phyloP scores from a whole-genome alignment of 768 basidiomycete genomes.

The Pleurotus eryngii region DNA sequence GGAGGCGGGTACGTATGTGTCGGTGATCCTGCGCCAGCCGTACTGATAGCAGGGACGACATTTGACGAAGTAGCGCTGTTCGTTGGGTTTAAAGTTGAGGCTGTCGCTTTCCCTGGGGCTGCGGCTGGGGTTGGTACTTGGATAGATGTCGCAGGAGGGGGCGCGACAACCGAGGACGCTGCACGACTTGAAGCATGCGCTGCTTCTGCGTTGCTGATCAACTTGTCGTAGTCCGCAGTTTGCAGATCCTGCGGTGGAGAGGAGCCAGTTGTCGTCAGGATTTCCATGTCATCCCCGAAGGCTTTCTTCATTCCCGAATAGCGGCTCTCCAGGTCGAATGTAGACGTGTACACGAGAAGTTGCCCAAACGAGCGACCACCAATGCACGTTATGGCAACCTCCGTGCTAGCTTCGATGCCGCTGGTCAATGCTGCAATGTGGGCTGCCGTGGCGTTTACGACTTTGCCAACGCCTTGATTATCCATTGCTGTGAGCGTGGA shows the following conservation, averaged over 20 bases:
- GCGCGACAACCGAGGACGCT: background rate
- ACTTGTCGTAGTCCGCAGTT: background rate
- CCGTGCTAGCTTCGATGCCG: constrained; percentile 5
- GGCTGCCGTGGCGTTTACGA: background rate
- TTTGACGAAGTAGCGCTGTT: background rate
- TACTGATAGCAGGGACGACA: background rate
- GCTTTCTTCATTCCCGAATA: constrained; percentile 6
- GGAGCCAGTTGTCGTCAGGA: background rate
- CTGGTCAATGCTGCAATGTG: constrained; percentile 5
- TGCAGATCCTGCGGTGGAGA: background rate
- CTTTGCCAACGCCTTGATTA: background rate
- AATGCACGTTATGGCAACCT: constrained; percentile 2
- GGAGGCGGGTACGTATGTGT: background rate
- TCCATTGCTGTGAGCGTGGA: background rate
- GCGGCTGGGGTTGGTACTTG: background rate
- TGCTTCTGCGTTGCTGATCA: constrained; percentile 2
- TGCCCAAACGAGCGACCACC: background rate
- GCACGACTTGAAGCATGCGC: constrained; percentile 1
- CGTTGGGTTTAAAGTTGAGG: background rate
- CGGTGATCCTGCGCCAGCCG: background rate
- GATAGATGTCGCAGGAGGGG: background rate
- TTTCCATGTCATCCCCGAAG: constrained; percentile 4
- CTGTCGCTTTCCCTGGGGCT: background rate
- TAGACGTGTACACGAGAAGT: background rate
- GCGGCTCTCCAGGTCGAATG: constrained; percentile 3